Percentiles rank a stretch among this genome's conserved stretches.
Conservation (phyloP, 257 asterid genomes). For the Phtheirospermum japonicum region DNA sequence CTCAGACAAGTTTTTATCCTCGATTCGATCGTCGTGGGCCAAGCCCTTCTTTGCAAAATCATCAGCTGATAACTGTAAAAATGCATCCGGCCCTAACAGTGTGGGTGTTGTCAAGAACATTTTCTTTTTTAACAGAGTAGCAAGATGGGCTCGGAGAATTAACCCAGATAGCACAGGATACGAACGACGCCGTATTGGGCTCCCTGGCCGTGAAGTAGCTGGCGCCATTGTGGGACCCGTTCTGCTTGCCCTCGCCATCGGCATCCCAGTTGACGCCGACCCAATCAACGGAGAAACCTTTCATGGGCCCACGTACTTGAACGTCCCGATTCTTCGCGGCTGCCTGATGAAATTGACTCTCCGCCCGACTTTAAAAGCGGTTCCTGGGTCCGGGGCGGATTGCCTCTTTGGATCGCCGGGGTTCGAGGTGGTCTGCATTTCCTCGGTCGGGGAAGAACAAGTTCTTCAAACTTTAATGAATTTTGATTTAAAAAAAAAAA, state of each 20-base stretch:
- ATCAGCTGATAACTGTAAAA: too few relatives aligned
- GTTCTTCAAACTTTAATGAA: too few relatives aligned
- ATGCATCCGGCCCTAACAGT: too few relatives aligned
- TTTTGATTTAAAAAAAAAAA: too few relatives aligned
- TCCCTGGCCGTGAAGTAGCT: slow-evolving; percentile 70
- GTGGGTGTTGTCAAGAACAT: too few relatives aligned
- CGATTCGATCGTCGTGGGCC: too few relatives aligned
- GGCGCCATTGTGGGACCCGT: slow-evolving; percentile 71
- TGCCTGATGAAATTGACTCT: slow-evolving; percentile 61
- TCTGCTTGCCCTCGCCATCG: slow-evolving; percentile 83
- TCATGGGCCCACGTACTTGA: slow-evolving; percentile 83
- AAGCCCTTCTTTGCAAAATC: too few relatives aligned
- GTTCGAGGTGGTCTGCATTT: slow-evolving; percentile 39
- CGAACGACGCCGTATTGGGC: slow-evolving; percentile 49
- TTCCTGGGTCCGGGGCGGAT: slow-evolving; percentile 13
- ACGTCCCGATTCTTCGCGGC: too few relatives aligned
- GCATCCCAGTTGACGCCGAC: slow-evolving; percentile 91
- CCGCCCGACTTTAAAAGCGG: slow-evolving; percentile 50
- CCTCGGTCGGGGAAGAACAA: slow-evolving; percentile 18
- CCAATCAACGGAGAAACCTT: slow-evolving; percentile 74
- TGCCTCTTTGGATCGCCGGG: slow-evolving; percentile 33
- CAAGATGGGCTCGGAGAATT: too few relatives aligned
- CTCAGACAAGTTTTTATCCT: too few relatives aligned
- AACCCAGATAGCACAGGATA: too few relatives aligned
- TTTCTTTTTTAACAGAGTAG: too few relatives aligned